A percentile compares a stretch with the other conserved stretches of the same genome.
Conservation (phyloP, 2,329 filamentous ascomycete genomes). For the Fusarium sarcochroum region DNA sequence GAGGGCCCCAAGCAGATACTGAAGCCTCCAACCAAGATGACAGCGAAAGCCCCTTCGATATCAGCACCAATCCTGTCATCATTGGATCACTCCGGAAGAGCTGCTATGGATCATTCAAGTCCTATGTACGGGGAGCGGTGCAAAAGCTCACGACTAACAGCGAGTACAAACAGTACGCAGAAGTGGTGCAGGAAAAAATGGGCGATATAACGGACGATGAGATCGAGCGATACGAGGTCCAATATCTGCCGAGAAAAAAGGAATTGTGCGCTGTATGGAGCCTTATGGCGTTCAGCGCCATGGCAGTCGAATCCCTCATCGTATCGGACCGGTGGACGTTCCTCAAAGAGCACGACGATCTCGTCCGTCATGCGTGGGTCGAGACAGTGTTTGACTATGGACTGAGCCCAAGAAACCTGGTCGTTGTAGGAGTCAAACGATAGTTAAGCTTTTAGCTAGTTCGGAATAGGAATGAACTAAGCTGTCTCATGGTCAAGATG, state of each 20-base stretch:
- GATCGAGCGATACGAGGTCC: constrained; percentile 77
- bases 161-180: constrained; percentile 71
- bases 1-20: constrained; percentile 42
- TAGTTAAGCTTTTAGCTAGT: constrained; percentile 45
- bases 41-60: constrained; percentile 61
- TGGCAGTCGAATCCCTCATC: constrained; percentile 89
- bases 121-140: constrained; percentile 86
- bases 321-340: constrained; percentile 92
- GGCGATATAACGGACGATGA: constrained; percentile 79
- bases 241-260: constrained; percentile 77
- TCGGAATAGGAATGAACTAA: constrained; percentile 28
- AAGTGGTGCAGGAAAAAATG: constrained; percentile 76
- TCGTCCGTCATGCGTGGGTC: constrained; percentile 86
- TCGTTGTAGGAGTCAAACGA: constrained; percentile 91
- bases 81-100: constrained; percentile 87
- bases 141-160: constrained; percentile 75
- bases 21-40: constrained; percentile 35
- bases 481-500: constrained; percentile 18
- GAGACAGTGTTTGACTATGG: constrained; percentile 93
- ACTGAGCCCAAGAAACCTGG: constrained; percentile 89
- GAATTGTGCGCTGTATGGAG: constrained; percentile 92
- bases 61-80: constrained; percentile 83
- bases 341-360: constrained; percentile 80
- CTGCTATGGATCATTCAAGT: constrained; percentile 80
- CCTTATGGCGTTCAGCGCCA: constrained; percentile 95